phyloP scores from a whole-genome alignment of 2,329 filamentous ascomycete species.

The Beauveria pseudobassiana region DNA sequence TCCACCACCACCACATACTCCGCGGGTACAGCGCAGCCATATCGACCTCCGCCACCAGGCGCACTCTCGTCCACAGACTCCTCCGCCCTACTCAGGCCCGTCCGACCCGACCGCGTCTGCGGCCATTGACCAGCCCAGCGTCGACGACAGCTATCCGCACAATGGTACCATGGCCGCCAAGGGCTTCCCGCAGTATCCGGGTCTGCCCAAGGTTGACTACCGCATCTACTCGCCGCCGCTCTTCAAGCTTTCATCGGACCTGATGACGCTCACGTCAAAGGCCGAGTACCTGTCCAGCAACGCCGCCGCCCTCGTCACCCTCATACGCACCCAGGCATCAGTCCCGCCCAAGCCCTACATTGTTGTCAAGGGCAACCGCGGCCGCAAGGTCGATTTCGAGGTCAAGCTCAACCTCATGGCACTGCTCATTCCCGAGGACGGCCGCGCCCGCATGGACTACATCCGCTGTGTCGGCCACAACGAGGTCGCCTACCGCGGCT shows the following conservation, averaged over 20 bases:
- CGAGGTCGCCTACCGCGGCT: conserved; percentile 44
- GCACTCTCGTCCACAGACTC: conserved; percentile 13
- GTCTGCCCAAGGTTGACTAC: conserved; percentile 42
- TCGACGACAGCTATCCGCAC: conserved; percentile 11
- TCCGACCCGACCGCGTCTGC: conserved; percentile 15
- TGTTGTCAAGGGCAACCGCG: conserved; percentile 38
- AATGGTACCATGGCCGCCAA: conserved; percentile 17
- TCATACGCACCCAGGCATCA: conserved; percentile 41
- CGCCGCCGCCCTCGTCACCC: conserved; percentile 34
- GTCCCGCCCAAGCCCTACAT: conserved; percentile 49
- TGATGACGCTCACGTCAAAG: conserved; percentile 38
- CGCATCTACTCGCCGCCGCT: conserved; percentile 44
- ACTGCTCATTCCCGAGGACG: conserved; percentile 41
- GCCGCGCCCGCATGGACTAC: conserved; percentile 41
- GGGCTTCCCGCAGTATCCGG: conserved; percentile 32
- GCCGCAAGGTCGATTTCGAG: conserved; percentile 41
- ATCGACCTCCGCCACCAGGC: not conserved
- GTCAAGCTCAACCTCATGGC: conserved; percentile 48
- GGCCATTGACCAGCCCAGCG: conserved; percentile 8
- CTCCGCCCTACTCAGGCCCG: conserved; percentile 30
- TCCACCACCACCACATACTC: not conserved
- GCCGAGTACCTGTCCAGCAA: conserved; percentile 42
- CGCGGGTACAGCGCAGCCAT: not conserved
- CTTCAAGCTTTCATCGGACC: conserved; percentile 43
- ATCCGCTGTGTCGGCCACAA: conserved; percentile 41